Evolutionary conservation across 2,329 filamentous ascomycete species (phyloP).

Genomic region (Ramularia collo-cygni): DNA sequence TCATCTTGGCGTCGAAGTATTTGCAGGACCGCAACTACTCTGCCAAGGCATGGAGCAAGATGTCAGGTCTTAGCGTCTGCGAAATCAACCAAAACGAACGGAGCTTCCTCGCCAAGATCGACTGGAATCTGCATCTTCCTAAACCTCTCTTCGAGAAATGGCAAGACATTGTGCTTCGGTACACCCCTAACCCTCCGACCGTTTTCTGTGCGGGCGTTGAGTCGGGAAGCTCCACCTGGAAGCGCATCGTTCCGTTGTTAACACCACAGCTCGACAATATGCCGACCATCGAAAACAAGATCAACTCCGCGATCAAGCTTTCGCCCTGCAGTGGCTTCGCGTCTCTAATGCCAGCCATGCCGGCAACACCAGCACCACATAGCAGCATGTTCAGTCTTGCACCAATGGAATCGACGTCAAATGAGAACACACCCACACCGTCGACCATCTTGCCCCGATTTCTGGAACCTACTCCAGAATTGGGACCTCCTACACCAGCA

Average conservation of each 20-base stretch:
- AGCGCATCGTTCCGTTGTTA: conserved; percentile 47
- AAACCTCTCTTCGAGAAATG: conserved; percentile 84
- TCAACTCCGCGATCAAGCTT: conserved; percentile 5
- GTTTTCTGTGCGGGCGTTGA: conserved; percentile 12
- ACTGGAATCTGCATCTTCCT: conserved; percentile 91
- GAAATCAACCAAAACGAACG: conserved; percentile 98
- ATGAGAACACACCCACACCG: conserved; percentile 40
- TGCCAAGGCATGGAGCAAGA: conserved; percentile 96
- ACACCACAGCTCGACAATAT: conserved; percentile 50
- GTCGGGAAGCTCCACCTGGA: conserved; percentile 31
- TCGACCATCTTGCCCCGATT: conserved; percentile 33
- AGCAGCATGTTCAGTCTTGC: conserved; percentile 12
- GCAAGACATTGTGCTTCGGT: conserved; percentile 85
- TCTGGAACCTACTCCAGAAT: conserved; percentile 45
- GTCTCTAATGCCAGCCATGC: too few relatives aligned
- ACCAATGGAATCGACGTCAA: conserved; percentile 27
- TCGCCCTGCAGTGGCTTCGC: conserved; percentile 10
- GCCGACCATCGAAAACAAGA: conserved; percentile 14
- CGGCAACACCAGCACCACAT: conserved; percentile 20
- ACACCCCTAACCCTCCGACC: conserved; percentile 53
- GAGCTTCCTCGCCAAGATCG: conserved; percentile 79
- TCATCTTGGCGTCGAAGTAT: conserved; percentile 96
- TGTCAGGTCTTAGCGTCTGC: conserved; percentile 83
- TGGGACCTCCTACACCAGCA: conserved; percentile 47
- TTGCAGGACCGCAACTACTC: conserved; percentile 97